Conservation (phyloP, 2,329 filamentous ascomycete genomes). For the Ceratocystis colombiana region DNA sequence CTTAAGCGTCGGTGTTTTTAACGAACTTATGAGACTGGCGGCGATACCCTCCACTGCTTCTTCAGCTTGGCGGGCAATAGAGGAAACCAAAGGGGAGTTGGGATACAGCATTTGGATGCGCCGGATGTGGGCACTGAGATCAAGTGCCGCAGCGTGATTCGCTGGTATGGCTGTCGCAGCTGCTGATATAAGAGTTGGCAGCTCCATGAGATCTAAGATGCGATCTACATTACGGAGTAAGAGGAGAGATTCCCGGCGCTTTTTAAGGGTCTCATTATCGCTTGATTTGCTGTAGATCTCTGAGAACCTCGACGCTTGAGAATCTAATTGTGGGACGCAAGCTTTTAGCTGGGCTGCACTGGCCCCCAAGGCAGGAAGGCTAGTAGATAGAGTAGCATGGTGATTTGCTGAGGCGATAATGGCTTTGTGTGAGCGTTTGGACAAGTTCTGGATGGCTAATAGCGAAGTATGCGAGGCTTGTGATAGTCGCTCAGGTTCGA, state of each 20-base stretch:
- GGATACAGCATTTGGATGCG: conserved; percentile 76
- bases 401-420: conserved; percentile 73
- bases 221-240: conserved; percentile 80
- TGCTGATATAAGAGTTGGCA: conserved; percentile 75
- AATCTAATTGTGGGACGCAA: conserved; percentile 68
- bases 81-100: conserved; percentile 60
- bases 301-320: conserved; percentile 68
- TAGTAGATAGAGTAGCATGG: conserved; percentile 60
- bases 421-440: conserved; percentile 76
- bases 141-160: conserved; percentile 80
- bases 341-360: conserved; percentile 58
- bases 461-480: conserved; percentile 72
- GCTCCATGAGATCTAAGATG: conserved; percentile 79
- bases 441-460: conserved; percentile 74
- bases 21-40: conserved; percentile 64
- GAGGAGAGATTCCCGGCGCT: conserved; percentile 68
- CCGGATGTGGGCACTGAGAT: conserved; percentile 88
- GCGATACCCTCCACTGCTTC: conserved; percentile 83
- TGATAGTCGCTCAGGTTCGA: conserved; percentile 68
- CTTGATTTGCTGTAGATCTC: conserved; percentile 57
- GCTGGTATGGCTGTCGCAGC: conserved; percentile 56
- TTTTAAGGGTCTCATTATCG: conserved; percentile 58
- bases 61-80: conserved; percentile 68
- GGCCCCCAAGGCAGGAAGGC: conserved; percentile 59
- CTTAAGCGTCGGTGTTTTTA: conserved; percentile 71